Base-by-base conservation (phyloP, 1,284 basidiomycete genomes). In the Trichosporon asahii region DNA sequence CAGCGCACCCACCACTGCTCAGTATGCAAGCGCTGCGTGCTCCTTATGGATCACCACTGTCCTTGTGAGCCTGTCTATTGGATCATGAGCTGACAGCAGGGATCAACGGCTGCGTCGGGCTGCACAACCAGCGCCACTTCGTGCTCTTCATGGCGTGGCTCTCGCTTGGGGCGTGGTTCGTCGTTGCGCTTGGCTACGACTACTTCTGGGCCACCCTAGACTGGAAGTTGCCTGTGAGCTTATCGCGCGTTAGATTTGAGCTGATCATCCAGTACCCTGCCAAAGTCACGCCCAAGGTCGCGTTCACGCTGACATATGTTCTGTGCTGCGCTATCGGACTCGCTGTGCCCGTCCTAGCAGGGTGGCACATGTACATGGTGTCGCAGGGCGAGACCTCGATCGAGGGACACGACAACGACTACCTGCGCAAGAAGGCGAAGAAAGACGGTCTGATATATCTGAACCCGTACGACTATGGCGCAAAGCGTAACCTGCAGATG, bases 81-180 rank as follows among this genome's bases (percentile, higher is more conserved):
- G 15, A n/a, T n/a, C 23, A 37, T 11, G 27, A 12, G 63, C 67
- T 75, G 37, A 71, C 12, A 21, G 61, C 82, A 91, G 95, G 96
- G 96, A 90, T 99, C 75, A 98, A 98, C 80, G 92, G 94, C 87
- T 98, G 95, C 77, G 93, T 99, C 27, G 96, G 97, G 1, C 82
- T 98, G 7, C 87, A 96, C 80, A 99, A 99, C 79, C 95, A 98
- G 82, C 89, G 96, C 0, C 94, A 98, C 83, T 99, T 99, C 77
- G 88, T 97, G 37, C 85, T 98, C 40, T 99, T 98, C 69, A 93
- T 92, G 88, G 85, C 86, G n/a, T 94, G 93, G 81, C 87, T 94
- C 27, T 85, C 87, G 27, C 68, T 91, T 1, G 85, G 88, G 0
- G 88, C 89, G 4, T 88, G 88, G 74, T 88, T 85, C 72, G 88